phyloP scores from a whole-genome alignment of 2,329 filamentous ascomycete species.

The Diaporthe vaccinii region DNA sequence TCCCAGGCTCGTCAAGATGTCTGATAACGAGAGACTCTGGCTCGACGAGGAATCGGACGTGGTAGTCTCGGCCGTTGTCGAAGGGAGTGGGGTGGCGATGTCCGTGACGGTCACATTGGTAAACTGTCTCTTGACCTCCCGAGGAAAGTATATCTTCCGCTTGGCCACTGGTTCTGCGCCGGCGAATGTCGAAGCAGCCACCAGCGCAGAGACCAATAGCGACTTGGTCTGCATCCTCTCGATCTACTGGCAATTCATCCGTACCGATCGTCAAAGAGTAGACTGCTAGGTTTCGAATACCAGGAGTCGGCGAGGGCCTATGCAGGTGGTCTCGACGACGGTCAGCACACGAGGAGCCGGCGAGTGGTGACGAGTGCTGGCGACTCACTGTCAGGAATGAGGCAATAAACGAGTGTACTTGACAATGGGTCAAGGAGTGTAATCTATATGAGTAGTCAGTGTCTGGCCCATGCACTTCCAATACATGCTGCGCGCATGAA shows the following conservation, averaged over 20 bases:
- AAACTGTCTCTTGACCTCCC: conserved; percentile 66
- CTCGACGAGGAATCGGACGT: conserved; percentile 33
- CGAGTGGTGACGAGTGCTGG: conserved; percentile 34
- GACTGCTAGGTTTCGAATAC: conserved; percentile 24
- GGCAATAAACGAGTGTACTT: conserved; percentile 69
- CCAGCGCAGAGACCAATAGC: conserved; percentile 63
- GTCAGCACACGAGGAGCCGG: conserved; percentile 44
- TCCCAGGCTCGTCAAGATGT: conserved; percentile 20
- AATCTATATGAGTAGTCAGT: conserved; percentile 47
- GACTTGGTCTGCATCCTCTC: conserved; percentile 65
- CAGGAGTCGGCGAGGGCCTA: conserved; percentile 23
- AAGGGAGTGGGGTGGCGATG: conserved; percentile 45
- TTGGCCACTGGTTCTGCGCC: conserved; percentile 56
- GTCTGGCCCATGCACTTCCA: conserved; percentile 25
- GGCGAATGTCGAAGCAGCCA: conserved; percentile 60
- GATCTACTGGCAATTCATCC: conserved; percentile 39
- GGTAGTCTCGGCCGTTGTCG: conserved; percentile 42
- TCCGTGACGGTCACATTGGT: conserved; percentile 58
- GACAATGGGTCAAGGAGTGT: conserved; percentile 69
- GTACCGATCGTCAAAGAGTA: conserved; percentile 25
- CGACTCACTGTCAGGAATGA: conserved; percentile 63
- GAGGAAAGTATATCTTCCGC: conserved; percentile 70
- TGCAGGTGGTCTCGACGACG: conserved; percentile 31
- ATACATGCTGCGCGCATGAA: conserved; percentile 45
- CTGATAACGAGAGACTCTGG: conserved; percentile 28